These are phyloP conservation scores for Parmelia sp. DNA, from an alignment of 495 filamentous ascomycete genomes.

Conservation along the genomic window DNA sequence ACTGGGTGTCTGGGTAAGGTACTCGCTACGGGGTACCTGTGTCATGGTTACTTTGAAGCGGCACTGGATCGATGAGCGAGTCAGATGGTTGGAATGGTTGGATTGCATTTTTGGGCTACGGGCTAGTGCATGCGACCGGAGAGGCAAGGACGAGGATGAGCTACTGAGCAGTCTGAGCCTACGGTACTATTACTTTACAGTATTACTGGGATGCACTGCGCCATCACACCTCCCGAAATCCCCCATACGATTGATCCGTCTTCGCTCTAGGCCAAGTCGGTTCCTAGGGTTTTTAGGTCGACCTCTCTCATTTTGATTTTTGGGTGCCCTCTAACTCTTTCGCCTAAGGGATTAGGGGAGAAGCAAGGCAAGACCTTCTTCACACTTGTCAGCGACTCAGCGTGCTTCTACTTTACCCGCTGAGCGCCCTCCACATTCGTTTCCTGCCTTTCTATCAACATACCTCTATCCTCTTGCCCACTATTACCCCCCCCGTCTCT, in stretches of 20 bases:
- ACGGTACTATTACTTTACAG: too few relatives aligned
- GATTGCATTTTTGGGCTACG: slow-evolving; percentile 4
- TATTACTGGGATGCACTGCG: slow-evolving; percentile 27
- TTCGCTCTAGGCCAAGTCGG: slow-evolving; percentile 14
- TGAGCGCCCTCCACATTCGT: slow-evolving; percentile 30
- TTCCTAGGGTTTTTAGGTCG: slow-evolving; percentile 16
- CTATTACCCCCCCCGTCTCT: slow-evolving; percentile 8
- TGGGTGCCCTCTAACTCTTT: slow-evolving; percentile 21
- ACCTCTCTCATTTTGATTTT: slow-evolving; percentile 22
- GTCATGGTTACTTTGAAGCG: not conserved
- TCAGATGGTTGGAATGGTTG: slow-evolving; percentile 13
- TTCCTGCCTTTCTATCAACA: slow-evolving; percentile 26
- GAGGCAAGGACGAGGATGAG: slow-evolving; percentile 14
- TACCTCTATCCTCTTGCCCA: slow-evolving; percentile 22
- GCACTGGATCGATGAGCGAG: slow-evolving; percentile 25
- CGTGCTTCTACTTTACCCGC: slow-evolving; percentile 28
- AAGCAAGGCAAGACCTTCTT: slow-evolving; percentile 2
- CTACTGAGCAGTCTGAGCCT: too few relatives aligned
- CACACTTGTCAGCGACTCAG: slow-evolving; percentile 9
- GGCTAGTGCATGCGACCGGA: slow-evolving; percentile 26
- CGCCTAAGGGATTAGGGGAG: slow-evolving; percentile 23
- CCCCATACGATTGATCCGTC: slow-evolving; percentile 27
- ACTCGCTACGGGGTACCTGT: too few relatives aligned
- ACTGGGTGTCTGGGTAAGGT: too few relatives aligned
- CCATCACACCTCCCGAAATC: slow-evolving; percentile 27